phyloP scores from a whole-genome alignment of 768 basidiomycete species.

The Cytidiella melzeri region DNA sequence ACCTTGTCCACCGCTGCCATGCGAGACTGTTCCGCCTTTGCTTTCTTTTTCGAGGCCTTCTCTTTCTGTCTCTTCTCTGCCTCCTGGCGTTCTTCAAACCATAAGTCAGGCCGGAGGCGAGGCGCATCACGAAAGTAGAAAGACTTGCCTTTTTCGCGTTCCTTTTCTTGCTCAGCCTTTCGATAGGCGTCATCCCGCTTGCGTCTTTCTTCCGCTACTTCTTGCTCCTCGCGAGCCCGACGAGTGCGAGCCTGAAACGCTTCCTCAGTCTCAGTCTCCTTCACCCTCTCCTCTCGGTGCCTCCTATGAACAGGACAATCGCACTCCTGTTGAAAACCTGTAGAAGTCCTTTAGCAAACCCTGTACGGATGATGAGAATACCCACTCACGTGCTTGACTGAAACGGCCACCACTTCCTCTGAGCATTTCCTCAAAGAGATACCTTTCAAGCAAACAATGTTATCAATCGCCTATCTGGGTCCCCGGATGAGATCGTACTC shows the following conservation, averaged over 20 bases:
- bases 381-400: constrained; percentile 1
- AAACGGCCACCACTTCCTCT: background rate
- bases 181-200: constrained; percentile 42
- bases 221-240: constrained; percentile 45
- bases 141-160: constrained; percentile 50
- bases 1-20: constrained; percentile 45
- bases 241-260: constrained; percentile 48
- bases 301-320: background rate
- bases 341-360: background rate
- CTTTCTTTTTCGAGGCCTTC: constrained; percentile 51
- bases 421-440: constrained; percentile 6
- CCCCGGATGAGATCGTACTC: too few relatives aligned
- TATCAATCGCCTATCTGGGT: too few relatives aligned
- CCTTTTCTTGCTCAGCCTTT: constrained; percentile 37
- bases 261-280: constrained; percentile 38
- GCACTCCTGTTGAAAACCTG: background rate
- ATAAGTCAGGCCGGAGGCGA: too few relatives aligned
- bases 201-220: constrained; percentile 47
- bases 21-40: constrained; percentile 42
- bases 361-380: too few relatives aligned
- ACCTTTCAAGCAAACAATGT: too few relatives aligned
- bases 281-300: background rate
- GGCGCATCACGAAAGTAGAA: background rate
- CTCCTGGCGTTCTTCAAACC: constrained; percentile 38
- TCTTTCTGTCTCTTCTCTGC: constrained; percentile 54